A percentile compares a stretch with the other conserved stretches of the same genome.
Evolutionary conservation across 2,329 filamentous ascomycete species (phyloP).

Genomic region (Rutstroemia sp.): DNA sequence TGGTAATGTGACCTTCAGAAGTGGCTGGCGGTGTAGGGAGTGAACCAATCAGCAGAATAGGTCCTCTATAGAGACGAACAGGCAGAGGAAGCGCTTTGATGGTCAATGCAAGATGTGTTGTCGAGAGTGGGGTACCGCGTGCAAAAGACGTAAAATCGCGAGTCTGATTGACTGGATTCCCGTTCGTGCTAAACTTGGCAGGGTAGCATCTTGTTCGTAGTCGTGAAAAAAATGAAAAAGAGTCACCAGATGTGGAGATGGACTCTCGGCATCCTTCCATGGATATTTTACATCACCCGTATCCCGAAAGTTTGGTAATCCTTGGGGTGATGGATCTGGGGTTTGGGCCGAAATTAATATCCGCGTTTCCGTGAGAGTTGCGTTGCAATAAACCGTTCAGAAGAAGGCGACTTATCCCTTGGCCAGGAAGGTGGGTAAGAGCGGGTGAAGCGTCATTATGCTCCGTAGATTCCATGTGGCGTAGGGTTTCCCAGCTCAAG

Average conservation of each 20-base stretch:
- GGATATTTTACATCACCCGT: neutral
- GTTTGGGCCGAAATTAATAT: neutral
- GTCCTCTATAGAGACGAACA: neutral
- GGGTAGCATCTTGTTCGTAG: neutral
- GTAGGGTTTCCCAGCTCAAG: neutral
- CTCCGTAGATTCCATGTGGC: neutral
- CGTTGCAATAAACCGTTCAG: neutral
- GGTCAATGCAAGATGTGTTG: conserved; percentile 21
- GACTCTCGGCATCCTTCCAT: neutral
- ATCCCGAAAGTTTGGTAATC: conserved; percentile 7
- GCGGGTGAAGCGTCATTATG: neutral
- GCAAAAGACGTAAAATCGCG: neutral
- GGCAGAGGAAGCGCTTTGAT: conserved; percentile 3
- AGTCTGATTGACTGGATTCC: neutral
- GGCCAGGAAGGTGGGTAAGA: neutral
- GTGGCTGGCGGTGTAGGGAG: conserved; percentile 15
- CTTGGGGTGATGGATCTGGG: neutral
- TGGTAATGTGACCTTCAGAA: conserved; percentile 22
- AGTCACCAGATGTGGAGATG: conserved; percentile 3
- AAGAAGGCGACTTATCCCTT: neutral
- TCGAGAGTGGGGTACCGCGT: conserved; percentile 9
- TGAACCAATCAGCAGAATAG: neutral
- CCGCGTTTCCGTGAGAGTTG: neutral
- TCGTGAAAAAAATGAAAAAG: neutral
- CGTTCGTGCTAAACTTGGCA: neutral